phyloP scores from a whole-genome alignment of 2,329 filamentous ascomycete species.

The Eurotiales sp. region DNA sequence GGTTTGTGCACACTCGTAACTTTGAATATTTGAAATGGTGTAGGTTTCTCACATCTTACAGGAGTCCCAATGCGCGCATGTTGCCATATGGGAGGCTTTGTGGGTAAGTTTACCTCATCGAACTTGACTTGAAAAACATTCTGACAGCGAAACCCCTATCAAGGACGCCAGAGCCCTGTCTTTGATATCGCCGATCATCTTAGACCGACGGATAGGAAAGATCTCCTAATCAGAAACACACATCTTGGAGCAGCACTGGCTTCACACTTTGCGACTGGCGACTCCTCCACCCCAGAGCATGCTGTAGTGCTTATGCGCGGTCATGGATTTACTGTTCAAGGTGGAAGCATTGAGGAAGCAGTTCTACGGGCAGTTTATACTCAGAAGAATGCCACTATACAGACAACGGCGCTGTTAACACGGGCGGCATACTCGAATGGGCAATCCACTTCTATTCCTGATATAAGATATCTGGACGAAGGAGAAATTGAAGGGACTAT shows the following conservation, averaged over 20 bases:
- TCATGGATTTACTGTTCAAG: constrained; percentile 44
- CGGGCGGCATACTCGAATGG: no score
- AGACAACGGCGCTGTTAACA: constrained; percentile 33
- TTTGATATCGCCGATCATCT: constrained; percentile 31
- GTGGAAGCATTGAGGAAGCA: constrained; percentile 35
- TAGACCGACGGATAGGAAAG: constrained; percentile 24
- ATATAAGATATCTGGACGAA: no score
- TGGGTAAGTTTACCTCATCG: constrained; percentile 31
- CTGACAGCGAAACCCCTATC: no score
- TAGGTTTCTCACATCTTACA: no score
- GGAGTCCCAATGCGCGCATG: constrained; percentile 37
- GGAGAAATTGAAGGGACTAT: no score
- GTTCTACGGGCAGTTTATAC: constrained; percentile 46
- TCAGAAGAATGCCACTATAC: constrained; percentile 40
- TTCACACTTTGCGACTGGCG: constrained; percentile 24
- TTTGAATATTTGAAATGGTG: no score
- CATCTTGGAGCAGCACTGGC: constrained; percentile 35
- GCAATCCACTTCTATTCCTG: no score
- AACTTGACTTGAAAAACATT: no score
- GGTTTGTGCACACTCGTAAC: no score
- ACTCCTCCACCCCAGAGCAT: constrained; percentile 19
- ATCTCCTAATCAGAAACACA: constrained; percentile 37
- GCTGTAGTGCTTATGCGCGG: constrained; percentile 44
- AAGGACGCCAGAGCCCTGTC: constrained; percentile 20
- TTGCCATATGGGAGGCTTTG: constrained; percentile 45